Conservation (phyloP, 73 alveolate species). For the Tetrahymena elliotti region DNA sequence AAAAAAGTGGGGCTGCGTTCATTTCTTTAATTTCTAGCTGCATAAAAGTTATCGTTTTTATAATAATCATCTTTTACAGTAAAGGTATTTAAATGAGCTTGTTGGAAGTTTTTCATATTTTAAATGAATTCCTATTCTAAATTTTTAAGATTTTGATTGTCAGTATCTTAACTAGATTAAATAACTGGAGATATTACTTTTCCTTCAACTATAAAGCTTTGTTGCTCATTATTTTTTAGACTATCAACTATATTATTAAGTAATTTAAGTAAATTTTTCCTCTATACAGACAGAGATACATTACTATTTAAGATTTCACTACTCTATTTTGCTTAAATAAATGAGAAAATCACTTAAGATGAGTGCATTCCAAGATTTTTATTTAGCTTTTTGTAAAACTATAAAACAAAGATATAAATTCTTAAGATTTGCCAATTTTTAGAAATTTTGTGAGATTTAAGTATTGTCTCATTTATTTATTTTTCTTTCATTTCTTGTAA, state of each 20-base stretch:
- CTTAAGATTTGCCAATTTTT: neutral
- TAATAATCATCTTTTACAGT: neutral
- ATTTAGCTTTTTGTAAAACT: neutral
- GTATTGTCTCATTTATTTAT: neutral
- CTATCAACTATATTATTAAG: neutral
- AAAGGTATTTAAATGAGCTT: neutral
- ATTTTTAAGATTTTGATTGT: neutral
- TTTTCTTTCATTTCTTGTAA: neutral
- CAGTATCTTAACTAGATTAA: neutral
- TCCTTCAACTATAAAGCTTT: neutral
- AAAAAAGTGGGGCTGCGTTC: neutral
- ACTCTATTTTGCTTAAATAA: neutral
- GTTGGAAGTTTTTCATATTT: neutral
- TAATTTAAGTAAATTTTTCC: neutral
- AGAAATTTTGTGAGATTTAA: neutral
- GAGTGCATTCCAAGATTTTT: neutral
- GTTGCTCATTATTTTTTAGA: too few species aligned
- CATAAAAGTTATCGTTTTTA: neutral
- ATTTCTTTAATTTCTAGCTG: neutral
- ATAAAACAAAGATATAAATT: neutral
- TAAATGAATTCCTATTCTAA: neutral
- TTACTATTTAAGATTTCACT: neutral
- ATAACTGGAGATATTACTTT: neutral
- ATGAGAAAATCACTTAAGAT: neutral
- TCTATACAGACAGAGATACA: neutral